These are phyloP conservation scores for Bisporella sp. DNA, from an alignment of 2,329 filamentous ascomycete species.

Conservation along the genomic window DNA sequence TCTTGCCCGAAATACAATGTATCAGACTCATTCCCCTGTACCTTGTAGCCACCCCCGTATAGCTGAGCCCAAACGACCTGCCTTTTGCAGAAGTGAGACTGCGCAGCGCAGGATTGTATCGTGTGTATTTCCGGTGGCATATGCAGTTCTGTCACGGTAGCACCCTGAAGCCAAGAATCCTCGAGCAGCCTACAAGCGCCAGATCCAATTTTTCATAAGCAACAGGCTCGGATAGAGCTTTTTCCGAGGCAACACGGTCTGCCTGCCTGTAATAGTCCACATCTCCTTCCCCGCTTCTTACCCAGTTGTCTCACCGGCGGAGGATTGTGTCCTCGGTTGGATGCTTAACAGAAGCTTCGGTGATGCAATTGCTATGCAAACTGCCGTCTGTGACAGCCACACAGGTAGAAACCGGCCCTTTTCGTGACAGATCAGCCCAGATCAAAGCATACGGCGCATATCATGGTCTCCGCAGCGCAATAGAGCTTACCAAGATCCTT, in stretches of 20 bases:
- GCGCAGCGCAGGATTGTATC: neutral
- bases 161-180: neutral
- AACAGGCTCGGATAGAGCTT: neutral
- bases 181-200: neutral
- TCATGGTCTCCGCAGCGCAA: slow-evolving; percentile 6
- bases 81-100: neutral
- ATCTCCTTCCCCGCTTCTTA: neutral
- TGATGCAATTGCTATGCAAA: slow-evolving; percentile 6
- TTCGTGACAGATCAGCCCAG: slow-evolving; percentile 5
- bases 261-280: neutral
- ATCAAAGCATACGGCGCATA: slow-evolving; percentile 7
- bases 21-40: neutral
- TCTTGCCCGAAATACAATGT: neutral
- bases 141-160: neutral
- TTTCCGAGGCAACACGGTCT: slow-evolving; percentile 1
- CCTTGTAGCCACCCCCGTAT: neutral
- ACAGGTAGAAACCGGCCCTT: slow-evolving; percentile 3
- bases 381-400: slow-evolving; percentile 4
- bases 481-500: slow-evolving; percentile 7
- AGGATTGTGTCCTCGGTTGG: slow-evolving; percentile 3
- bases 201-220: neutral
- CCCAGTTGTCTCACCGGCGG: neutral
- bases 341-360: slow-evolving; percentile 8
- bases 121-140: neutral
- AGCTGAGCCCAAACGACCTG: neutral